Conservation (phyloP, 257 asterid species). For the Fraxinus pennsylvanica region DNA sequence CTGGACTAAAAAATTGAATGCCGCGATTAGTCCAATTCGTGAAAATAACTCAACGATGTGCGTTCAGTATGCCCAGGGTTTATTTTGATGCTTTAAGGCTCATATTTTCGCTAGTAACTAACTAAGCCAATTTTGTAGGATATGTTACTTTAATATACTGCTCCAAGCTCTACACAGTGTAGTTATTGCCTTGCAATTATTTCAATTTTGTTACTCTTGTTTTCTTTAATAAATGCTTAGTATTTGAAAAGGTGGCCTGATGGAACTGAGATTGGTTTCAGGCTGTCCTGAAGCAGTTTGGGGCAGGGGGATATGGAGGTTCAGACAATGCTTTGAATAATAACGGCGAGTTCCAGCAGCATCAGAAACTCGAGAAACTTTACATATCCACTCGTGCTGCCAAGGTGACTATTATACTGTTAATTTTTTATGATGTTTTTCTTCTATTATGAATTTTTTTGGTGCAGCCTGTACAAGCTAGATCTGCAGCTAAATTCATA, state of each 20-base stretch:
- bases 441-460: not conserved
- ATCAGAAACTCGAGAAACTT: slow-evolving; percentile 93
- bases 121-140: not conserved
- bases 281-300: slow-evolving; percentile 98
- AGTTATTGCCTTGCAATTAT: slow-evolving; percentile 1
- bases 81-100: slow-evolving; percentile 12
- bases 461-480: not conserved
- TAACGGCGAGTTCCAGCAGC: slow-evolving; percentile 87
- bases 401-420: slow-evolving; percentile 52
- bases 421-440: not conserved
- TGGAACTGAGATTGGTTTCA: slow-evolving; percentile 32
- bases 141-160: slow-evolving; percentile 8
- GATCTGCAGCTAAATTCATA: slow-evolving; percentile 4
- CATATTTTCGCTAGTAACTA: slow-evolving; percentile 12
- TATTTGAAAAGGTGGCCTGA: slow-evolving; percentile 2
- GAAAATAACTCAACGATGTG: slow-evolving; percentile 18
- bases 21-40: not conserved
- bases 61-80: slow-evolving; percentile 10
- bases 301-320: slow-evolving; percentile 77
- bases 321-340: slow-evolving; percentile 70
- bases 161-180: slow-evolving; percentile 7
- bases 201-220: slow-evolving; percentile 5
- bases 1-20: slow-evolving; percentile 6
- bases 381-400: slow-evolving; percentile 98
- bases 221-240: slow-evolving; percentile 10